phyloP scores from a whole-genome alignment of 306 rosid species.

The Quercus engelmannii region DNA sequence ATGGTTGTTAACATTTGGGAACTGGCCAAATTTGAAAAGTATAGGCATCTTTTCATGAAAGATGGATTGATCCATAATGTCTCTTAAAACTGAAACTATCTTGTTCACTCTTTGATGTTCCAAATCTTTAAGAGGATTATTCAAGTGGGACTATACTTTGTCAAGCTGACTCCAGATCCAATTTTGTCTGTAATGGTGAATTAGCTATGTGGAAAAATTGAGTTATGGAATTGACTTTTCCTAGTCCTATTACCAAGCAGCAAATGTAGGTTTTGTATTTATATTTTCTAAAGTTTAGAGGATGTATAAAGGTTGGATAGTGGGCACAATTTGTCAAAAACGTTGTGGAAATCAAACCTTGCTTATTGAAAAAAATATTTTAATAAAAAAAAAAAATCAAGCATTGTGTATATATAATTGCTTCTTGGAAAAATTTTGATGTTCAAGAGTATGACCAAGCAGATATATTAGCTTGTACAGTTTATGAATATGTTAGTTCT shows the following conservation, averaged over 20 bases:
- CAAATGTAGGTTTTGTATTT: background rate
- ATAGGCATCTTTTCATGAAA: background rate
- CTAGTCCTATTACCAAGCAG: background rate
- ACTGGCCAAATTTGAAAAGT: background rate
- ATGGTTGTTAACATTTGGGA: background rate
- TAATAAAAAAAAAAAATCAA: background rate
- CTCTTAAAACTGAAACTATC: background rate
- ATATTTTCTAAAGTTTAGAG: background rate
- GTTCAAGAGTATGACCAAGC: too few species aligned
- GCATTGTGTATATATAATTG: too few species aligned
- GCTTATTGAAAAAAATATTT: too few species aligned
- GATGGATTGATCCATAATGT: background rate
- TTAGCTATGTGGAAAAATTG: background rate
- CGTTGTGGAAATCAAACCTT: background rate
- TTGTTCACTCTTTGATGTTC: background rate
- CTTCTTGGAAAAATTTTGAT: too few species aligned
- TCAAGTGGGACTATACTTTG: constrained; percentile 45
- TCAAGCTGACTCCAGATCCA: background rate
- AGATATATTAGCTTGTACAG: too few species aligned
- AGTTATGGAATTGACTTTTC: background rate
- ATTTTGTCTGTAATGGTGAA: background rate
- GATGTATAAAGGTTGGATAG: background rate
- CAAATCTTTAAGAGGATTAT: constrained; percentile 77
- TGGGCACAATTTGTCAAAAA: background rate
- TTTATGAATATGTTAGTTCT: too few species aligned